These are phyloP conservation scores for Fonsecaea nubica DNA, from an alignment of 2,329 filamentous ascomycete genomes.

Conservation along the genomic window DNA sequence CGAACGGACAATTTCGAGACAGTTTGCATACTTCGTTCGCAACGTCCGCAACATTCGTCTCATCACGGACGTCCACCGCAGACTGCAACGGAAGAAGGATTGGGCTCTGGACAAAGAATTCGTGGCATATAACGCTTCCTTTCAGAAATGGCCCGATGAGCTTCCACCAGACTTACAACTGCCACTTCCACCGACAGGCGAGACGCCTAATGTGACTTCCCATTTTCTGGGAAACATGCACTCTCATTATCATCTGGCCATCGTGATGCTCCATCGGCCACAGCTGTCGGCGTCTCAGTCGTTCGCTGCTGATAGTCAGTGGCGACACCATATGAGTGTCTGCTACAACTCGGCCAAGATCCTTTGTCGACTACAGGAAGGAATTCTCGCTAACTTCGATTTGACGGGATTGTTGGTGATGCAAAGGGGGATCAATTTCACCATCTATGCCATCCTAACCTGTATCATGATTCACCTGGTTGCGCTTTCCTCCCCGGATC, in stretches of 20 bases:
- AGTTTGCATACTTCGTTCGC: slow-evolving; percentile 81
- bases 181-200: slow-evolving; percentile 76
- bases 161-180: slow-evolving; percentile 80
- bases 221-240: slow-evolving; percentile 90
- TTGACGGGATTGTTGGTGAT: slow-evolving; percentile 84
- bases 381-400: slow-evolving; percentile 76
- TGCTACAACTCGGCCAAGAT: slow-evolving; percentile 85
- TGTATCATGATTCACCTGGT: slow-evolving; percentile 93
- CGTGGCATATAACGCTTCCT: slow-evolving; percentile 76
- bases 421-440: slow-evolving; percentile 93
- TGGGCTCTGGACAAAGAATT: slow-evolving; percentile 89
- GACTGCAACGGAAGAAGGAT: slow-evolving; percentile 76
- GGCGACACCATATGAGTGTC: slow-evolving; percentile 86
- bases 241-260: slow-evolving; percentile 82
- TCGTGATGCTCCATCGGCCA: slow-evolving; percentile 86
- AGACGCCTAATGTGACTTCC: slow-evolving; percentile 81
- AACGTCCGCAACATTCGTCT: slow-evolving; percentile 78
- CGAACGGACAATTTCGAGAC: slow-evolving; percentile 79
- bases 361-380: slow-evolving; percentile 86
- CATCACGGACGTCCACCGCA: slow-evolving; percentile 76
- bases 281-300: slow-evolving; percentile 81
- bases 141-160: slow-evolving; percentile 76
- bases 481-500: slow-evolving; percentile 90
- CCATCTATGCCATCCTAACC: slow-evolving; percentile 88
- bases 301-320: slow-evolving; percentile 71